Evolutionary conservation across 805 yeast species (phyloP), one percentile per base, ranked within the genome.

Genomic region (Metschnikowia drakensbergensis): DNA sequence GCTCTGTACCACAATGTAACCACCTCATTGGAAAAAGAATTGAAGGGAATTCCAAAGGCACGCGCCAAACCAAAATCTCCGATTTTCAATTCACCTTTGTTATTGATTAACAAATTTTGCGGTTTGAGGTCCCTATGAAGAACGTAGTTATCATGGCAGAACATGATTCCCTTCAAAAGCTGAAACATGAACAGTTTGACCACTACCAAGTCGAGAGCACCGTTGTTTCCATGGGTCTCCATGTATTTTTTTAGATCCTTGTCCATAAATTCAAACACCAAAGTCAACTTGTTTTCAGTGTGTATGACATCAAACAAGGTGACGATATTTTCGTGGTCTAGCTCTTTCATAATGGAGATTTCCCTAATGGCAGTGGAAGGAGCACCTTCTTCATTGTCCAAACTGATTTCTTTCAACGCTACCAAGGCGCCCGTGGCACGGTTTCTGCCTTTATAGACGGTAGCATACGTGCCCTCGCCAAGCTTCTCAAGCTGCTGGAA

Each of bases 1-100:
- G 98, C 97, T 55, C 99, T 80, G 68, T 92, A 92, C 99, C 99
- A 94, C 54, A 94, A 73, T 0, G 99, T 94, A 39, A 94, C 99
- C 46, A 94, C 98, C 66, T 94, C 99, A 67, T 92, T 94, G 22
- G 97, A 88, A 63, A 91, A 94, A 0, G 99, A 94, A 70, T 95
- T 90, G 53, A 94, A 92, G 2, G 99, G 99, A 46, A 94, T 95
- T 13, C 99, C 99, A 70, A 88, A 94, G 4, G 99, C 99, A 54
- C 99, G 76, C 0, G 98, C 98, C 49, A 94, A 77, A 33, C 99
- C 99, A 65, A 94, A 94, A 72, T 94, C 99, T 34, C 96, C 99
- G 54, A 94, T 74, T 65, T 94, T 94, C 59, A 94, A 75, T 64
- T 87, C 94, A 6, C 99, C 99, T 65, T 90, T 91, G 57, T 77